phyloP scores from a whole-genome alignment of 208 protist genomes.

The Trypanosoma theileri region DNA sequence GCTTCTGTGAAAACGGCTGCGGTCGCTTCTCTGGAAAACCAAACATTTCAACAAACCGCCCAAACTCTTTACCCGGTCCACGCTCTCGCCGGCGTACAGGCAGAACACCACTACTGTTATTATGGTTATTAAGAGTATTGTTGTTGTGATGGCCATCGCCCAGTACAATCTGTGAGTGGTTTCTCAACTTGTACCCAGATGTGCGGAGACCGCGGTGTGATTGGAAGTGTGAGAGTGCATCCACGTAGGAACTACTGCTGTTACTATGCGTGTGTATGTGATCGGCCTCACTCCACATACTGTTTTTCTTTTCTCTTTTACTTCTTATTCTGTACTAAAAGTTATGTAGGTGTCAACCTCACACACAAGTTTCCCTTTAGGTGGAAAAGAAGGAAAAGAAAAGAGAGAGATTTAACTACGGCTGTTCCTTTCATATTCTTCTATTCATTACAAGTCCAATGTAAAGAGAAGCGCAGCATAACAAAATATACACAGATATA shows the following conservation, averaged over 20 bases:
- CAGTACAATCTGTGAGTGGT: conserved; percentile 25
- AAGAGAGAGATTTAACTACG: neutral
- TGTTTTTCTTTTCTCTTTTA: neutral
- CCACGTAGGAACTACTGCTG: conserved; percentile 3
- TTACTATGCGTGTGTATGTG: neutral
- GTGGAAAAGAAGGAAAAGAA: neutral
- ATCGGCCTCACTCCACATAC: neutral
- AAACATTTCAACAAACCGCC: conserved; percentile 33
- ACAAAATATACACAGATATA: neutral
- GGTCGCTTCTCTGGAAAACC: conserved; percentile 40
- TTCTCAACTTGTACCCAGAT: neutral
- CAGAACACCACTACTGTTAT: neutral
- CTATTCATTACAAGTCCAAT: too few species aligned
- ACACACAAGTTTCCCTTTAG: neutral
- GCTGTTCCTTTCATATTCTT: too few species aligned
- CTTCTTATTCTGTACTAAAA: neutral
- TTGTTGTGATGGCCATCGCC: conserved; percentile 10
- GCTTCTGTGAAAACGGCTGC: conserved; percentile 8
- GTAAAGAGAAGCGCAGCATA: neutral
- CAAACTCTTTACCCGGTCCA: conserved; percentile 42
- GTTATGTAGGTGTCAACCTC: neutral
- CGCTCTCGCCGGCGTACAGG: conserved; percentile 24
- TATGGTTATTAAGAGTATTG: neutral
- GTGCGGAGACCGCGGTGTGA: conserved; percentile 19
- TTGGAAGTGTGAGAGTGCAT: conserved; percentile 22